These are phyloP conservation scores for Barnettozyma pratensis DNA, from an alignment of 805 yeast genomes.

Conservation along the genomic window DNA sequence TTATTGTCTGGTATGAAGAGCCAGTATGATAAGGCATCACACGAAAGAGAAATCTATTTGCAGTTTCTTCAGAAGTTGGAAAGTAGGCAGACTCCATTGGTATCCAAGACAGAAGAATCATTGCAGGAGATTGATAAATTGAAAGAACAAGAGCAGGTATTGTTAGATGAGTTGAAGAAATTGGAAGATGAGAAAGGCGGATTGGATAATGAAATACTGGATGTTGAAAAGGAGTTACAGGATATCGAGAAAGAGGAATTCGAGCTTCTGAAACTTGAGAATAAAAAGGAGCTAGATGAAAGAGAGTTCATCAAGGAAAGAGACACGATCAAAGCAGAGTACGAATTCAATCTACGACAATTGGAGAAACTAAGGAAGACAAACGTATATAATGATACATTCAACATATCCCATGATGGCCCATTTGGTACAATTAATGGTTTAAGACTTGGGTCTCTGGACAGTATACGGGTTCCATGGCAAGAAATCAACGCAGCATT, in stretches of 20 bases:
- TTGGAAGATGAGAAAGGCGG: constrained; percentile 36
- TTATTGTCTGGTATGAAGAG: constrained; percentile 59
- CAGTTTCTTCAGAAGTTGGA: constrained; percentile 68
- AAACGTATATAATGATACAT: constrained; percentile 80
- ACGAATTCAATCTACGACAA: constrained; percentile 57
- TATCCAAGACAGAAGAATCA: constrained; percentile 20
- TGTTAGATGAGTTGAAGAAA: constrained; percentile 40
- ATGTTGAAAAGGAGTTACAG: constrained; percentile 43
- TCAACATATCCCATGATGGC: constrained; percentile 79
- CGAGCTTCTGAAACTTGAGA: constrained; percentile 43
- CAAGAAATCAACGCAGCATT: constrained; percentile 87
- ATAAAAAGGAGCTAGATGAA: constrained; percentile 50
- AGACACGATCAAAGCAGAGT: constrained; percentile 57
- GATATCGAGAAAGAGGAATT: constrained; percentile 43
- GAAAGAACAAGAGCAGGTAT: constrained; percentile 37
- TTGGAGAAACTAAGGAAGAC: constrained; percentile 67
- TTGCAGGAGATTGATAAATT: constrained; percentile 18
- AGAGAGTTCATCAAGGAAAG: constrained; percentile 46
- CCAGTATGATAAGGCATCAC: constrained; percentile 66
- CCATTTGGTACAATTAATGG: constrained; percentile 86
- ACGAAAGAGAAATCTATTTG: constrained; percentile 74
- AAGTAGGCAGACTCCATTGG: constrained; percentile 43
- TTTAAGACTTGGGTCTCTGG: constrained; percentile 67
- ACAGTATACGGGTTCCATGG: constrained; percentile 68
- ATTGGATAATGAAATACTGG: constrained; percentile 19